Evolutionary conservation across 805 yeast genomes (phyloP).

Genomic region (Grigorovia yakushimaensis): DNA sequence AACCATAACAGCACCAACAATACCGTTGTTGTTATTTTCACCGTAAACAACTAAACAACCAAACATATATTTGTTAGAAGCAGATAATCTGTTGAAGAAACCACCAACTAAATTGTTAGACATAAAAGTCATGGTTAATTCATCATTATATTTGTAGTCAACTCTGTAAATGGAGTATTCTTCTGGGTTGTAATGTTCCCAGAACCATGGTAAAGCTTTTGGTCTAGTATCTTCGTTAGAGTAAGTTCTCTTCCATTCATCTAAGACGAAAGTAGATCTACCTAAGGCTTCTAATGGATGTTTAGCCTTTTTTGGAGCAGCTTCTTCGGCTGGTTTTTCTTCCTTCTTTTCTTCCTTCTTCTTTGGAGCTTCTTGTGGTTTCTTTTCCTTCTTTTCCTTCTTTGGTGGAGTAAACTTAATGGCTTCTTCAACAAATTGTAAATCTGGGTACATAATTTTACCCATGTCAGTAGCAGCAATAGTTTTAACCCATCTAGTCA

Average conservation of each 20-base stretch:
- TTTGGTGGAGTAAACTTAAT: constrained; percentile 53
- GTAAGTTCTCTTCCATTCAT: constrained; percentile 94
- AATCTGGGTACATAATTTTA: constrained; percentile 38
- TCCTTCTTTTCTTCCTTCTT: constrained; percentile 21
- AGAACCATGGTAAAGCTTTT: constrained; percentile 94
- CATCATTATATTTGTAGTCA: constrained; percentile 95
- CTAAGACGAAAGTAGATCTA: constrained; percentile 57
- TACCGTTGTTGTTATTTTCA: constrained; percentile 97
- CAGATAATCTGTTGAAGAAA: constrained; percentile 90
- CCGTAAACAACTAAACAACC: constrained; percentile 94
- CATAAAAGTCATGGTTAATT: constrained; percentile 88
- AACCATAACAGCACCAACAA: constrained; percentile 85
- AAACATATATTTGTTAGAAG: constrained; percentile 86
- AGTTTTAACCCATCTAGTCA: constrained; percentile 68
- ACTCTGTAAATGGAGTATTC: constrained; percentile 96
- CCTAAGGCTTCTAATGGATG: constrained; percentile 88
- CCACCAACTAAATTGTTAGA: constrained; percentile 97
- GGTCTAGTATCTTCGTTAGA: constrained; percentile 96
- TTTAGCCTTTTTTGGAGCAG: constrained; percentile 47
- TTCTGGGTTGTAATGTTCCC: constrained; percentile 84
- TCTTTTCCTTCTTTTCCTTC: constrained; percentile 51
- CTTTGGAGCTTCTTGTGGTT: background rate
- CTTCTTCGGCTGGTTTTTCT: constrained; percentile 33
- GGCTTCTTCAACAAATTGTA: constrained; percentile 55
- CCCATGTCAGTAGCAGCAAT: constrained; percentile 38